Evolutionary conservation across 2,329 filamentous ascomycete species (phyloP).

Genomic region (Xylariaceae sp.): DNA sequence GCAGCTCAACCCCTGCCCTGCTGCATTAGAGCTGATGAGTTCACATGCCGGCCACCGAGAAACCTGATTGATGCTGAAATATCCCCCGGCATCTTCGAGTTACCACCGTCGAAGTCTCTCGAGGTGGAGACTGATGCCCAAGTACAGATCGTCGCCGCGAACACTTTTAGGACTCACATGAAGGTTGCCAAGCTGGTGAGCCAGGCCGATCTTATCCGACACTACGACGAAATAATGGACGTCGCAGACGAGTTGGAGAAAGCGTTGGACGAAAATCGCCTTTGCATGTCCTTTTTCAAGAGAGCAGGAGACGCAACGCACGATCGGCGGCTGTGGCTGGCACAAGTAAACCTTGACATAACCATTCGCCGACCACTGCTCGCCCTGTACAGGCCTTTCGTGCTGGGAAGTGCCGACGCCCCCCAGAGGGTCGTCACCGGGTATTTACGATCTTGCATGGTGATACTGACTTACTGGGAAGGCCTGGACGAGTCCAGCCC

Average conservation of each 20-base stretch:
- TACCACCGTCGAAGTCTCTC: conserved; percentile 45
- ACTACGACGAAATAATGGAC: conserved; percentile 49
- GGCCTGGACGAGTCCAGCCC: conserved; percentile 45
- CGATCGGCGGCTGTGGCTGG: conserved; percentile 47
- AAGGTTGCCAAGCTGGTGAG: conserved; percentile 46
- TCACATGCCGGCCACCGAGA: conserved; percentile 46
- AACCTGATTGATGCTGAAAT: conserved; percentile 50
- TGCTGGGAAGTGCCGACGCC: conserved; percentile 44
- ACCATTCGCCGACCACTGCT: conserved; percentile 48
- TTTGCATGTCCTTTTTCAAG: conserved; percentile 46
- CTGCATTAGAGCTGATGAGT: conserved; percentile 48
- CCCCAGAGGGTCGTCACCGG: conserved; percentile 47
- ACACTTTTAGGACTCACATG: conserved; percentile 45
- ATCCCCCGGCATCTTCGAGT: conserved; percentile 40
- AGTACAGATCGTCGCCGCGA: conserved; percentile 49
- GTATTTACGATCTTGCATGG: conserved; percentile 50
- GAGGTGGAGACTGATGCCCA: conserved; percentile 49
- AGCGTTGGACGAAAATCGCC: conserved; percentile 50
- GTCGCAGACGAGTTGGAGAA: conserved; percentile 49
- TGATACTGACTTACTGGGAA: conserved; percentile 50
- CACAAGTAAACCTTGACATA: conserved; percentile 47
- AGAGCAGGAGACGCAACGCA: conserved; percentile 38
- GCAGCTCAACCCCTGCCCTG: conserved; percentile 47
- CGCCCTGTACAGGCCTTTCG: conserved; percentile 50
- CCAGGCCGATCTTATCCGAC: conserved; percentile 46